Conservation (phyloP, 1,284 basidiomycete genomes). For the Meira miltonrushii region DNA sequence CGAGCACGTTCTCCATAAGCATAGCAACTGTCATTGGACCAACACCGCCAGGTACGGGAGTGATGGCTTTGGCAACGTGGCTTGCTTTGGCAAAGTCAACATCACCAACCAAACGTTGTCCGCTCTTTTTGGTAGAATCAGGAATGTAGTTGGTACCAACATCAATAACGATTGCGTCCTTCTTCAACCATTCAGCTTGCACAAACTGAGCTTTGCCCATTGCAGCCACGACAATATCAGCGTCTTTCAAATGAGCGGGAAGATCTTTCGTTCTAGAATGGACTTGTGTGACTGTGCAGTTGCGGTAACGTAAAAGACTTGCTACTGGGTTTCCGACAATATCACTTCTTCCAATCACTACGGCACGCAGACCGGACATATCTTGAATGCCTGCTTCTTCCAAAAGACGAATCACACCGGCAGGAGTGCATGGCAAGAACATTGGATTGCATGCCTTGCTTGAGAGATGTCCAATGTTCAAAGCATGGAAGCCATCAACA, state of each 20-base stretch:
- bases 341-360: slow-evolving; percentile 93
- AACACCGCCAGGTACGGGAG: slow-evolving; percentile 89
- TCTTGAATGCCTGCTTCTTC: slow-evolving; percentile 70
- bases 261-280: slow-evolving; percentile 84
- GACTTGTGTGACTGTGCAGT: slow-evolving; percentile 96
- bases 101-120: slow-evolving; percentile 92
- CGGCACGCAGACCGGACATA: slow-evolving; percentile 63
- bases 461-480: slow-evolving; percentile 93
- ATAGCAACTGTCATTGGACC: slow-evolving; percentile 99
- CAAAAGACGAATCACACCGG: slow-evolving; percentile 83
- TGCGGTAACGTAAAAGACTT: slow-evolving; percentile 78
- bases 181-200: slow-evolving; percentile 91
- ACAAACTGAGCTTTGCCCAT: slow-evolving; percentile 88
- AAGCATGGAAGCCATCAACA: slow-evolving; percentile 98
- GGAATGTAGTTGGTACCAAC: slow-evolving; percentile 97
- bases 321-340: slow-evolving; percentile 95
- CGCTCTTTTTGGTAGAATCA: slow-evolving; percentile 78
- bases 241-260: slow-evolving; percentile 65
- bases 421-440: slow-evolving; percentile 92
- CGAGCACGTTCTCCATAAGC: slow-evolving; percentile 92
- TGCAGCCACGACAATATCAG: slow-evolving; percentile 88
- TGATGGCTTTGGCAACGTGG: slow-evolving; percentile 78
- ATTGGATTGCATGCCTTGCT: slow-evolving; percentile 84
- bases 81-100: slow-evolving; percentile 78
- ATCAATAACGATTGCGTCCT: slow-evolving; percentile 63